Conservation (phyloP, 768 basidiomycete genomes). For the Suillus discolor region DNA sequence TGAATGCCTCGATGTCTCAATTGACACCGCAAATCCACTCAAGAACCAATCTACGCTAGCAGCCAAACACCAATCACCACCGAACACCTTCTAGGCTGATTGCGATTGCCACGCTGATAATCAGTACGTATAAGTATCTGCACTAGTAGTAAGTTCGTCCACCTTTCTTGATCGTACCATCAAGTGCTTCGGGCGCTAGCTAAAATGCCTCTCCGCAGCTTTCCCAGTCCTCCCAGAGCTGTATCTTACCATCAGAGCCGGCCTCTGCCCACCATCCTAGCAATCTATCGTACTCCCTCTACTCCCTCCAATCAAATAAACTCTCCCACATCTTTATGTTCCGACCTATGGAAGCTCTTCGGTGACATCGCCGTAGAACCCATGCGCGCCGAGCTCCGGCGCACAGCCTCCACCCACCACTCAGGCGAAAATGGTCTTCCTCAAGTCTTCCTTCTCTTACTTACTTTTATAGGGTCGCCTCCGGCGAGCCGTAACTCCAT, state of each 20-base stretch:
- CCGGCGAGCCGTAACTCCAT: background rate
- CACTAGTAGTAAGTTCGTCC: background rate
- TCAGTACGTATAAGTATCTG: background rate
- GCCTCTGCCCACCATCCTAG: conserved; percentile 48
- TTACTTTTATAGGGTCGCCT: background rate
- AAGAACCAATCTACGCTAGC: too few relatives aligned
- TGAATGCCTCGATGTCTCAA: too few relatives aligned
- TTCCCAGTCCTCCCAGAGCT: conserved; percentile 35
- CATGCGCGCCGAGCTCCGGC: conserved; percentile 63
- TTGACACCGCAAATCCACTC: too few relatives aligned
- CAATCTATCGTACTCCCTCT: conserved; percentile 43
- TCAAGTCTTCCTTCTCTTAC: too few relatives aligned
- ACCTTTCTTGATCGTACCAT: background rate
- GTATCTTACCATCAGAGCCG: conserved; percentile 34
- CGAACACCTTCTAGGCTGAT: background rate
- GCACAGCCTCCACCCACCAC: conserved; percentile 43
- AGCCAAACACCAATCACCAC: too few relatives aligned
- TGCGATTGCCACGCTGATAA: background rate
- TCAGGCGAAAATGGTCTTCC: too few relatives aligned
- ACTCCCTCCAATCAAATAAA: conserved; percentile 46
- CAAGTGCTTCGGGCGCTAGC: background rate
- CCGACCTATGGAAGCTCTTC: conserved; percentile 54
- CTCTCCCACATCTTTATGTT: conserved; percentile 61
- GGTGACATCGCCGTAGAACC: conserved; percentile 70
- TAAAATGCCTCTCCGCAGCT: background rate